Percentiles rank a stretch among this genome's conserved stretches.
Evolutionary conservation across 2,329 filamentous ascomycete genomes (phyloP).

Genomic region (Fusarium lateritium): DNA sequence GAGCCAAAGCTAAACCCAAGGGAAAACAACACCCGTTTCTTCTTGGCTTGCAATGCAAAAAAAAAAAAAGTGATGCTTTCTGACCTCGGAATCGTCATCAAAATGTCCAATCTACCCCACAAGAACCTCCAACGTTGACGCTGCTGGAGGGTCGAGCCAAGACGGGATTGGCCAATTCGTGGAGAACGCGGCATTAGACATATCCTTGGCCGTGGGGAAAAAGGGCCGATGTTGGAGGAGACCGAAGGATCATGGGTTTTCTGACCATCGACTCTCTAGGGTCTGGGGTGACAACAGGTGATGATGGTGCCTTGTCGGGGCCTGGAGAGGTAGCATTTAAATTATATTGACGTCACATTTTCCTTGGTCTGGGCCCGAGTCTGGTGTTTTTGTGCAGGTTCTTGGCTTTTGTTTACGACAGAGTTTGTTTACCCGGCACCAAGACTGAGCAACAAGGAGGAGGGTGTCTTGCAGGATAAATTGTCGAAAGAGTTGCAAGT

Average conservation of each 20-base stretch:
- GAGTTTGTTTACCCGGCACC: slow-evolving; percentile 1
- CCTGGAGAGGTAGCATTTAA: neutral
- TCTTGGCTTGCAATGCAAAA: neutral
- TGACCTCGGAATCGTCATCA: slow-evolving; percentile 23
- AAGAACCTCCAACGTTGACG: slow-evolving; percentile 8
- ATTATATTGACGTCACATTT: slow-evolving; percentile 22
- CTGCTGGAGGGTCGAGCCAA: slow-evolving; percentile 27
- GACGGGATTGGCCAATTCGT: slow-evolving; percentile 28
- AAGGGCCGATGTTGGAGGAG: slow-evolving; percentile 40
- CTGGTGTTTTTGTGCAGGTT: neutral
- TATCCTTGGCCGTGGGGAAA: slow-evolving; percentile 40
- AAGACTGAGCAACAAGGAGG: neutral
- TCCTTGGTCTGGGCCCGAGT: neutral
- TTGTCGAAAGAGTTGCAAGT: neutral
- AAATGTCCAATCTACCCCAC: slow-evolving; percentile 32
- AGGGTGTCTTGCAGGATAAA: neutral
- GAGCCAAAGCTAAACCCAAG: neutral
- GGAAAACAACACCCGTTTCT: neutral
- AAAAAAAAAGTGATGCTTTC: neutral
- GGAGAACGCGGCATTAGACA: slow-evolving; percentile 17
- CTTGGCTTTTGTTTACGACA: too few relatives aligned
- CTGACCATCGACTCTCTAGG: slow-evolving; percentile 8
- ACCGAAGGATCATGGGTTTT: slow-evolving; percentile 2
- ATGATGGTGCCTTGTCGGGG: slow-evolving; percentile 3
- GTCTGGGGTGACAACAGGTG: neutral